Percentiles rank a stretch among this genome's conserved stretches.
Conservation (phyloP, 1,284 basidiomycete species). For the Anthracocystis setariae region DNA sequence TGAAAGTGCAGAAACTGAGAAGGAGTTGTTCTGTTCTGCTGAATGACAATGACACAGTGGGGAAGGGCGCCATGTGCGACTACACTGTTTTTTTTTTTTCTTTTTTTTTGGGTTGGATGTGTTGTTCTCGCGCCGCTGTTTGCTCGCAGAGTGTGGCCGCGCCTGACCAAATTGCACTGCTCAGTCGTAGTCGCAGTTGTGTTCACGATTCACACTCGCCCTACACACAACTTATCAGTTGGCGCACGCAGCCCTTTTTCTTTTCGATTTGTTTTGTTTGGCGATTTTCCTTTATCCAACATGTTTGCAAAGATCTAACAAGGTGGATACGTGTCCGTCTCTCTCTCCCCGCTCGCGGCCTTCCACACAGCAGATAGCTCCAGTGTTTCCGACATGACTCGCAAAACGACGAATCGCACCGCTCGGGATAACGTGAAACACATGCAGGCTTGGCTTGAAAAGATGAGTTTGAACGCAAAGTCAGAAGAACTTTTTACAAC, state of each 20-base stretch:
- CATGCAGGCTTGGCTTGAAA: too few relatives aligned
- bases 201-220: too few relatives aligned
- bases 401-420: too few relatives aligned
- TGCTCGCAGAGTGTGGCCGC: background rate
- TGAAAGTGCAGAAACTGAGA: slow-evolving; percentile 4
- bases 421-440: too few relatives aligned
- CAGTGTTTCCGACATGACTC: too few relatives aligned
- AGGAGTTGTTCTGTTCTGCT: background rate
- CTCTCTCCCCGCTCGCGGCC: too few relatives aligned
- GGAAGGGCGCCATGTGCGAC: slow-evolving; percentile 12
- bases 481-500: background rate
- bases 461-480: background rate
- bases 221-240: too few relatives aligned
- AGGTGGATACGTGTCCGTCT: too few relatives aligned
- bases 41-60: background rate
- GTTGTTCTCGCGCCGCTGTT: slow-evolving; percentile 18
- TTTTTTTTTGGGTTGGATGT: slow-evolving; percentile 4
- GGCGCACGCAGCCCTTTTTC: too few relatives aligned
- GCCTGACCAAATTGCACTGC: too few relatives aligned
- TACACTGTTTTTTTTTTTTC: background rate
- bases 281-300: background rate
- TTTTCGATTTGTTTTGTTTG: background rate
- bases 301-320: too few relatives aligned
- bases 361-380: too few relatives aligned
- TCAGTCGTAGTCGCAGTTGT: background rate